Evolutionary conservation across 257 asterid species (phyloP), one percentile per base, ranked within the genome.

Genomic region (Hygrophila difformis): DNA sequence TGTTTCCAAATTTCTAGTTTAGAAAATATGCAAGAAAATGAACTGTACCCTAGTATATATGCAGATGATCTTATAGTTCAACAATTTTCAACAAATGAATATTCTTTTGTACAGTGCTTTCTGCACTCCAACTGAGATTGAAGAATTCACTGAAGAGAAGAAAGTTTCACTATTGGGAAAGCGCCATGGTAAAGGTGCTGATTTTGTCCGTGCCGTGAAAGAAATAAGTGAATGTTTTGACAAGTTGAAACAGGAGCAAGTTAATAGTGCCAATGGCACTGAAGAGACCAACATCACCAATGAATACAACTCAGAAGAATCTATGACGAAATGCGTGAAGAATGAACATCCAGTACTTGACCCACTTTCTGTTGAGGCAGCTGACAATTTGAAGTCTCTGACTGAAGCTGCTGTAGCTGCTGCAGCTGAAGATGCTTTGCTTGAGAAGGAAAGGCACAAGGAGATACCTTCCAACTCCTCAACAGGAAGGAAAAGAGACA

Each of bases 61-160:
- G n/a, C n/a, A n/a, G n/a, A n/a, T n/a, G n/a, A n/a, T n/a, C n/a
- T n/a, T n/a, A n/a, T n/a, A n/a, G n/a, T n/a, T n/a, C n/a, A n/a
- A n/a, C n/a, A n/a, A n/a, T n/a, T n/a, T n/a, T n/a, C n/a, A n/a
- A n/a, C n/a, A n/a, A n/a, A n/a, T n/a, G n/a, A n/a, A n/a, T n/a
- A n/a, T n/a, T n/a, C n/a, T n/a, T n/a, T 59, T 62, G 47, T 53
- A n/a, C 93, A 88, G 97, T 65, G 97, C 93, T 59, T 84, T 81
- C 65, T 88, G 97, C 73, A 82, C 77, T 73, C 95, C 89, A 58
- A 84, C 66, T 64, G 97, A 88, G 53, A 79, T 88, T 41, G 95
- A 88, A 71, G 87, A 84, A 31, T 88, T 88, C 69, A 81, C 95
- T 0, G 95, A 88, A 69, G 94, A 81, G 66, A 88, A 75, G 70